These are phyloP conservation scores for Juglanconis sp. DNA, from an alignment of 2,329 filamentous ascomycete species.

Conservation along the genomic window DNA sequence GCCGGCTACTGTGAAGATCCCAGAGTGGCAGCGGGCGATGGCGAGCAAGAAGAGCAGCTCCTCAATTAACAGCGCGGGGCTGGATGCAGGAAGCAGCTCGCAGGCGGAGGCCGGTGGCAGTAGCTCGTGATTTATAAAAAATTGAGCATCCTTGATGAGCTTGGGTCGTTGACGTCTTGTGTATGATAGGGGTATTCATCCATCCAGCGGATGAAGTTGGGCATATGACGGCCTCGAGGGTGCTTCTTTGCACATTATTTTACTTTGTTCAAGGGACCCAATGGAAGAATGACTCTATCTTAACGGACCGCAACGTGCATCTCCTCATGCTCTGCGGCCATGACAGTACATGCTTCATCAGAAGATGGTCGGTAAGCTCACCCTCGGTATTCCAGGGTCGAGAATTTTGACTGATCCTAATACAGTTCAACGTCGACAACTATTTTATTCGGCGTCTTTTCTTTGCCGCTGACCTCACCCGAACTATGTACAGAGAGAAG, in stretches of 20 bases:
- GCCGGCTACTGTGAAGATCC: constrained; percentile 64
- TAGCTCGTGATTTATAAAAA: background rate
- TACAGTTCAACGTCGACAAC: too few relatives aligned
- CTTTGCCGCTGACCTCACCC: background rate
- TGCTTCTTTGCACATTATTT: too few relatives aligned
- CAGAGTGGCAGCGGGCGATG: constrained; percentile 76
- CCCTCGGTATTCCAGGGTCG: too few relatives aligned
- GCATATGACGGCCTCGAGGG: too few relatives aligned
- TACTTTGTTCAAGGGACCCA: too few relatives aligned
- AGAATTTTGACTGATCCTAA: too few relatives aligned
- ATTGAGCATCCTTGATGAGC: background rate
- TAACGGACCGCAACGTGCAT: too few relatives aligned
- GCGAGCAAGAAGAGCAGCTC: constrained; percentile 44
- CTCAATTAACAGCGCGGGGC: constrained; percentile 11
- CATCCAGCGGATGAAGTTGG: background rate
- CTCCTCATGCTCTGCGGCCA: too few relatives aligned
- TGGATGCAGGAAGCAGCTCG: constrained; percentile 12
- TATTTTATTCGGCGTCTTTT: background rate
- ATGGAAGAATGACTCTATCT: too few relatives aligned
- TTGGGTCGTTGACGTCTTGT: background rate
- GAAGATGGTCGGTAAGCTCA: too few relatives aligned
- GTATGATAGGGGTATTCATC: background rate
- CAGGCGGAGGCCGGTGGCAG: constrained; percentile 16
- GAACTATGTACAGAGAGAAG: background rate
- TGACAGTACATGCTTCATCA: too few relatives aligned